phyloP scores from a whole-genome alignment of 192 early-diverging fungal species.

The Helicostylum pulchrum region DNA sequence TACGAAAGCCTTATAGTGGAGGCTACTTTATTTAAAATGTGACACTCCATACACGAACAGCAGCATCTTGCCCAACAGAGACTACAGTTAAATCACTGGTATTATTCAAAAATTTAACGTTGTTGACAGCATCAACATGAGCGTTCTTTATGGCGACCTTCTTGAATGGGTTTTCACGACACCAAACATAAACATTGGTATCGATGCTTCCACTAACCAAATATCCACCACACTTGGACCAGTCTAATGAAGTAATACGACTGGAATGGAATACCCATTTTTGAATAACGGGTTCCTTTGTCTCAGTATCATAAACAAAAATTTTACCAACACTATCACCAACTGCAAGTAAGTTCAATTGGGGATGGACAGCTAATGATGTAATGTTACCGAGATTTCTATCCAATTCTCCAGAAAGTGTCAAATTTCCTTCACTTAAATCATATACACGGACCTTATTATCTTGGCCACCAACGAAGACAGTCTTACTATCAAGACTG shows the following conservation, averaged over 20 bases:
- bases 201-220: conserved; percentile 83
- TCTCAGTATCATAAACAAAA: conserved; percentile 59
- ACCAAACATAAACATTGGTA: conserved; percentile 91
- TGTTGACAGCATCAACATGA: conserved; percentile 76
- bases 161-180: conserved; percentile 72
- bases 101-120: conserved; percentile 62
- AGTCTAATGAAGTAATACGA: conserved; percentile 76
- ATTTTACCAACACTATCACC: conserved; percentile 84
- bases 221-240: conserved; percentile 72
- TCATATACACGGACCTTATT: conserved; percentile 63
- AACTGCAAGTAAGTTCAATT: conserved; percentile 69
- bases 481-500: conserved; percentile 40
- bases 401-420: conserved; percentile 22
- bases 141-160: conserved; percentile 73
- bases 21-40: conserved; percentile 38
- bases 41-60: conserved; percentile 67
- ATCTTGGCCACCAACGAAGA: conserved; percentile 71
- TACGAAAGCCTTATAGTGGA: conserved; percentile 41
- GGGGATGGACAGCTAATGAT: conserved; percentile 73
- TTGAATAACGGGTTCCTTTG: conserved; percentile 48
- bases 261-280: conserved; percentile 91
- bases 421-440: conserved; percentile 41
- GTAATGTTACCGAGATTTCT: conserved; percentile 70
- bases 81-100: conserved; percentile 55
- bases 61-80: conserved; percentile 79